Conservation (phyloP, 176 grass and related monocot species). For the Neostapfia colusana region DNA sequence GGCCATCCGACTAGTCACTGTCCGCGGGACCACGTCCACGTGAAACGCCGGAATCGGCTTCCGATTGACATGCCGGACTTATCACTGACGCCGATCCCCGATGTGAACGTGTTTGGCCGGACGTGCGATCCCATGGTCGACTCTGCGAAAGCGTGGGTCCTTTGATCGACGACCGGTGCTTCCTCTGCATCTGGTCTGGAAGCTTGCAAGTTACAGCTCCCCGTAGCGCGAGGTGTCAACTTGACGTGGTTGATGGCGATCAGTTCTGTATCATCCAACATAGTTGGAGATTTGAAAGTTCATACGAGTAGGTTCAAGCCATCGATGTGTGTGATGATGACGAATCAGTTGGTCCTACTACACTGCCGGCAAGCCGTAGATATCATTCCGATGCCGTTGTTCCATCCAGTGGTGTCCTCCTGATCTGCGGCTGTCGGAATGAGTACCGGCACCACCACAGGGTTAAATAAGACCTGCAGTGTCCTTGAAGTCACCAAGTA, state of each 20-base stretch:
- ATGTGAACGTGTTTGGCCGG: conserved; percentile 37
- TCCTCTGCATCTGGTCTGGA: background rate
- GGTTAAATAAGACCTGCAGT: conserved; percentile 33
- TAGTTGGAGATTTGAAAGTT: background rate
- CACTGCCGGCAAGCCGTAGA: background rate
- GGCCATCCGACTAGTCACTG: conserved; percentile 38
- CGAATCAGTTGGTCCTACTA: background rate
- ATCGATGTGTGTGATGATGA: conserved; percentile 15
- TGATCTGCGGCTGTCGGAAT: conserved; percentile 33
- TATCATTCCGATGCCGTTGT: background rate
- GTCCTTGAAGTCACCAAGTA: no score
- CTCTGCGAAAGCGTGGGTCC: conserved; percentile 1
- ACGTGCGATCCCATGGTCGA: background rate
- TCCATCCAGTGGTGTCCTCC: background rate
- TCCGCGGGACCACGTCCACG: conserved; percentile 33
- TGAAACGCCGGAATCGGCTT: conserved; percentile 40
- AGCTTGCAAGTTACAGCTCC: background rate
- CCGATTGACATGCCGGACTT: conserved; percentile 26
- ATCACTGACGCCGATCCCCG: conserved; percentile 28
- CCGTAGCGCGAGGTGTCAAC: background rate
- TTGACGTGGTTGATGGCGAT: background rate
- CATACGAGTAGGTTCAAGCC: background rate
- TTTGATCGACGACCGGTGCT: background rate
- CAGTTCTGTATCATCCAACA: background rate
- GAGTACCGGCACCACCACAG: conserved; percentile 42